Conservation (phyloP, 2,329 filamentous ascomycete species). For the Fusarium duplospermum region DNA sequence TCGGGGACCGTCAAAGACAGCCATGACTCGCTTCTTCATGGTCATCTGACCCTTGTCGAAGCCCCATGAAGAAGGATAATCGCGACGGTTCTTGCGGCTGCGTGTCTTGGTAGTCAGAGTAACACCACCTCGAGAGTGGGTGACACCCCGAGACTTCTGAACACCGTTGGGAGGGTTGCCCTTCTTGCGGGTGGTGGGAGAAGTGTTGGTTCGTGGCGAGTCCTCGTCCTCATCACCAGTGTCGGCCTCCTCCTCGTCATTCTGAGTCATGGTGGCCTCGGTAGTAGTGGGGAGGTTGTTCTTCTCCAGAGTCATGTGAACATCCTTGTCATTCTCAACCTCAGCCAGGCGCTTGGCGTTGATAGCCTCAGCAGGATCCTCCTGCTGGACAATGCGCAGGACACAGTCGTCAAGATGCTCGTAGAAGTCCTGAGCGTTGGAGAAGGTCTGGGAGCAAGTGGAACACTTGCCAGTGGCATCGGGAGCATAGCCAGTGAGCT, state of each 20-base stretch:
- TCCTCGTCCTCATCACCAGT: conserved; percentile 66
- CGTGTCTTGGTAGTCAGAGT: conserved; percentile 66
- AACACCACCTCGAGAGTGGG: conserved; percentile 80
- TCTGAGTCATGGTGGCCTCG: conserved; percentile 50
- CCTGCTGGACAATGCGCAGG: conserved; percentile 76
- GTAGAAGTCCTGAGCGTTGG: conserved; percentile 96
- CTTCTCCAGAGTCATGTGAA: conserved; percentile 72
- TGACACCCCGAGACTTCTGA: conserved; percentile 78
- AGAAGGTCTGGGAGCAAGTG: conserved; percentile 90
- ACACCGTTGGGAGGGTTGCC: conserved; percentile 67
- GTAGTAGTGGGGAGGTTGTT: conserved; percentile 66
- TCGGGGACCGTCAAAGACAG: conserved; percentile 88
- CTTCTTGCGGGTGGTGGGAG: conserved; percentile 64
- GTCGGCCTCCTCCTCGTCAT: conserved; percentile 67
- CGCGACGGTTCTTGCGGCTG: conserved; percentile 89
- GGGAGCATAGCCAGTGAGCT: conserved; percentile 76
- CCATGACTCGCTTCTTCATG: conserved; percentile 96
- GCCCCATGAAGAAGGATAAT: conserved; percentile 95
- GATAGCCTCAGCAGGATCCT: conserved; percentile 76
- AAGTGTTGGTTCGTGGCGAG: conserved; percentile 58
- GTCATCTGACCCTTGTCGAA: conserved; percentile 94
- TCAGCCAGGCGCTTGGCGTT: conserved; percentile 75
- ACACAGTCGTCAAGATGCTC: conserved; percentile 91
- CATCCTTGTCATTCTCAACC: conserved; percentile 72
- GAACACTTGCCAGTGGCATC: conserved; percentile 95